Base-by-base conservation (phyloP, 2,329 filamentous ascomycete species). In the Colletotrichum australisinense region DNA sequence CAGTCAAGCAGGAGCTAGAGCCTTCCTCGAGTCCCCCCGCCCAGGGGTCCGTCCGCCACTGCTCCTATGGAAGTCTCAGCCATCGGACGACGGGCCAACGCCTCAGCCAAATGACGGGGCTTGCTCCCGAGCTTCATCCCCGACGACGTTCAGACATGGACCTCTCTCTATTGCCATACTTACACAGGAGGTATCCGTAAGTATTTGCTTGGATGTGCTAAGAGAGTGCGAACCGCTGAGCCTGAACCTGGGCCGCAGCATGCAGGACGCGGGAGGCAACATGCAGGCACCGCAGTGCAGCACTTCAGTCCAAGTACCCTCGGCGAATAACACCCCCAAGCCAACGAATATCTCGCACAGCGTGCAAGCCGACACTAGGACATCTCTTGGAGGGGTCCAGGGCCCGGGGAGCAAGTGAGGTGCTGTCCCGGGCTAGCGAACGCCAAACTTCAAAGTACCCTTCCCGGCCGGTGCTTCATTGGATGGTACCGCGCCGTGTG, bases 51-150 rank as follows among this genome's bases (percentile, higher is more conserved):
- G 42, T 49, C 42, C 42, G 9, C 42, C 16, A 22, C 16, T 19
- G 38, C 38, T 19, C 6, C 38, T 42, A 6, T 19, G 6, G 3
- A 42, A 22, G 69, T 72, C 59, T 64, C 60, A 73, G 66, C 55
- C 30, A 64, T 72, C 66, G 55, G 70, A 73, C 59, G 49, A 73
- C 46, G 52, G 53, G 42, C 42, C 59, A 52, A 46, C 42, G 38
- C 16, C 38, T 28, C 16, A 6, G 59, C 42, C 19, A 49, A 49
- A 49, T n/a, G 59, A 16, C 32, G 24, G 8, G 6, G 32, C n/a
- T 11, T 12, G 2, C 28, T 22, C 19, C 19, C 30, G 38, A 19
- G 38, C 38, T 42, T 42, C 28, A 14, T 12, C 19, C 35, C 28
- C 22, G 12, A 49, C 16, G 42, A 49, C 42, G 19, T 49, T 49